Base-by-base conservation (phyloP, 106 monocot species). In the Dioscorea alata region DNA sequence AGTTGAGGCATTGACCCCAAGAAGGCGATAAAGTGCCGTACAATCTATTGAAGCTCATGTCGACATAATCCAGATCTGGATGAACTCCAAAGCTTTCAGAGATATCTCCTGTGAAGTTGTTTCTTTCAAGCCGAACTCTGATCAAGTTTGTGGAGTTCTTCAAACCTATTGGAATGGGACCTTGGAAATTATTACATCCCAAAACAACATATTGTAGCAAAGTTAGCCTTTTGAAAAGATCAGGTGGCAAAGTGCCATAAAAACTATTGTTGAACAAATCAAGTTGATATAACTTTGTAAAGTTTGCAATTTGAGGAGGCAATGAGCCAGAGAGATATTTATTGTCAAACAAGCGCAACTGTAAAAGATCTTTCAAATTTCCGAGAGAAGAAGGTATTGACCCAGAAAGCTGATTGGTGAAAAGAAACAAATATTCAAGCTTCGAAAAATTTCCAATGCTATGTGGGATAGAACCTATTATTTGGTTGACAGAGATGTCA, bases 321-420 rank as follows among this genome's bases (percentile, higher is more conserved):
- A 77, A 49, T 49, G 57, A 4, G 13, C 71, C 65, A n/a, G 57
- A 64, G 4, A 77, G 51, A 6, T 28, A 28, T 28, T 60, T 17
- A 48, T 80, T 74, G 19, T 5, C 0, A 13, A 15, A 68, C 16
- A 77, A 20, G 2, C 21, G 18, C 4, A 77, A 48, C 28, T 6
- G 9, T 8, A 0, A 1, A 8, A 82, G 71, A 6, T 49, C 64
- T 9, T 3, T 20, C 14, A 64, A 68, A 23, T 69, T 73, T 9
- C 77, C 82, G 0, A 82, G 57, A 2, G 56, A 20, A 9, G 63
- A 7, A 9, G 71, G 71, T 18, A 77, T 21, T 33, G 48, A 0
- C 8, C 71, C 65, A 20, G 58, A 64, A 2, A 78, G 53, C 8
- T 34, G 31, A 48, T 80, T 75, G 21, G 5, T 0, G 17, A 10